phyloP scores from a whole-genome alignment of 495 filamentous ascomycete species.

The Copromyces sp. region DNA sequence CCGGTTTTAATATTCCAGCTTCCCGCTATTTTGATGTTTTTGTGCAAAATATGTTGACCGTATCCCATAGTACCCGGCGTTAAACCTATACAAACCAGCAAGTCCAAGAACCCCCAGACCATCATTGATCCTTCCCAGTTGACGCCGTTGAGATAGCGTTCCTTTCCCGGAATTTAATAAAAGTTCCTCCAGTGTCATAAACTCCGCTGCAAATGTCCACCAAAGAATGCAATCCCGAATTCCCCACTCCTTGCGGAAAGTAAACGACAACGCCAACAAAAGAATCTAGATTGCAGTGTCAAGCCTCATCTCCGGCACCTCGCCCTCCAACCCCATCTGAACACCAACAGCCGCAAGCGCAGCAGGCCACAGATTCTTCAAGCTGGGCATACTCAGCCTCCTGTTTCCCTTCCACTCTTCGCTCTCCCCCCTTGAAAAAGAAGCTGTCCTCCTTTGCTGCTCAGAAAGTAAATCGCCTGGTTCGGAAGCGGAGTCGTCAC shows the following conservation, averaged over 20 bases:
- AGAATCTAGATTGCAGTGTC: background rate
- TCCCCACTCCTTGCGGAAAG: too few relatives aligned
- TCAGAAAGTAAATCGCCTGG: background rate
- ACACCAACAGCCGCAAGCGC: background rate
- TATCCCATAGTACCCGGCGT: background rate
- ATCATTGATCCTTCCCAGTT: background rate
- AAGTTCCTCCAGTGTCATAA: background rate
- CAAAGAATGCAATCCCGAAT: background rate
- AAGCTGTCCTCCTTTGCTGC: background rate
- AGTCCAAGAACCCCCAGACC: background rate
- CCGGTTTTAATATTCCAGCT: background rate
- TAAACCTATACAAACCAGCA: background rate
- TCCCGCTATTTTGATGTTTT: background rate
- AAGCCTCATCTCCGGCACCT: background rate
- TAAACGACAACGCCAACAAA: too few relatives aligned
- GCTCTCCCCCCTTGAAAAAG: background rate
- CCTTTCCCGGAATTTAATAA: background rate
- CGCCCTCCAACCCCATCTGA: background rate
- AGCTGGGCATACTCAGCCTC: background rate
- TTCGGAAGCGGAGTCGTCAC: background rate
- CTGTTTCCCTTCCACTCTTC: background rate
- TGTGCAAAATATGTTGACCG: background rate
- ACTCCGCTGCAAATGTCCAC: background rate
- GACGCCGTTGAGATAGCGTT: background rate
- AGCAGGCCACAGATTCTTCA: background rate